Conservation (phyloP, 768 basidiomycete species). For the Amanita phalloides region DNA sequence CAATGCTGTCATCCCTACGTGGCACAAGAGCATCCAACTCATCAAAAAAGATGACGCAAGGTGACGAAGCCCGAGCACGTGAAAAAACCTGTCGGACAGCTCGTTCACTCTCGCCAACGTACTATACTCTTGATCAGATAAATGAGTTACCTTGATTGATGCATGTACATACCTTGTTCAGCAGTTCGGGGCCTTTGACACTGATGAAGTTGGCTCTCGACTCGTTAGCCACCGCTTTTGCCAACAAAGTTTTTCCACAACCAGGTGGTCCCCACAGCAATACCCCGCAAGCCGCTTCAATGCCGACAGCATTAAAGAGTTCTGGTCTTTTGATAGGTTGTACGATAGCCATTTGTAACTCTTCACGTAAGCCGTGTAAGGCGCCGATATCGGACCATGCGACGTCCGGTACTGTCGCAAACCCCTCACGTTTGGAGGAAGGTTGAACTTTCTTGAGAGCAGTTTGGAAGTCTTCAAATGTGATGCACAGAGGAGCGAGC, state of each 20-base stretch:
- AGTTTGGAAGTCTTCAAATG: conserved; percentile 62
- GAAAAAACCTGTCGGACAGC: conserved; percentile 94
- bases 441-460: conserved; percentile 91
- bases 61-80: conserved; percentile 85
- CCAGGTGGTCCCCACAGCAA: conserved; percentile 98
- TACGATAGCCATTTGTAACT: conserved; percentile 95
- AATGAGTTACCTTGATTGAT: background rate
- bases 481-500: conserved; percentile 76
- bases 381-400: conserved; percentile 95
- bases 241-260: conserved; percentile 95
- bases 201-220: conserved; percentile 94
- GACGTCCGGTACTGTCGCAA: conserved; percentile 92
- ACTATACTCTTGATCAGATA: conserved; percentile 33
- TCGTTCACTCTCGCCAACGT: conserved; percentile 94
- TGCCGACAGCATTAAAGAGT: conserved; percentile 80
- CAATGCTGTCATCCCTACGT: conserved; percentile 79
- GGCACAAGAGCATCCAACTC: conserved; percentile 91
- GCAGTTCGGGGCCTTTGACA: conserved; percentile 91
- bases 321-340: conserved; percentile 89
- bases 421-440: conserved; percentile 95
- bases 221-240: conserved; percentile 97
- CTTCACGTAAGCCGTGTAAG: conserved; percentile 74
- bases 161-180: conserved; percentile 72
- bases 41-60: conserved; percentile 94
- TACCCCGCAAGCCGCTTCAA: conserved; percentile 87